Evolutionary conservation across 768 basidiomycete species (phyloP), one percentile per base, ranked within the genome.

Genomic region (Phlebiopsis flavidoalba): DNA sequence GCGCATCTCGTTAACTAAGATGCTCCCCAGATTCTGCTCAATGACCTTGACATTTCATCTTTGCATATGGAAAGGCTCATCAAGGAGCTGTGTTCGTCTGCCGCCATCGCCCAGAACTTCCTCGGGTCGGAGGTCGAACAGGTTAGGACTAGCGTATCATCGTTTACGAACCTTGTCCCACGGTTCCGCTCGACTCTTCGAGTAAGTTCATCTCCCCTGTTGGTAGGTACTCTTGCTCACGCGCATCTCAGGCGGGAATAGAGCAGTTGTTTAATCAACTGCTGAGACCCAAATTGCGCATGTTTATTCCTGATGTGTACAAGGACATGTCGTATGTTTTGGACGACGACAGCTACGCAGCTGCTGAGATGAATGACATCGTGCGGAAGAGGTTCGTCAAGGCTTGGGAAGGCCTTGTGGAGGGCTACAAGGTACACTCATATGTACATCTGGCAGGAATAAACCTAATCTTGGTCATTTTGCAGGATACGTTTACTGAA

Each of bases 221-320:
- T 31, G n/a, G 33, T 19, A 17, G 40, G 54, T 24, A 35, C 48
- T 17, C 14, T 57, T n/a, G 48, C 60, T 64, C 14, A 70, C 22
- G 3, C 47, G 14, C 15, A 51, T 21, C 50, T 3, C 65, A 95
- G 93, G 77, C 82, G 2, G 93, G 95, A 15, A 77, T 97, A 26
- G 97, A 99, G 66, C 93, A 96, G 66, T 78, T 98, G 40, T 98
- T 98, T 79, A 98, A 95, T 67, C 96, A 98, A 70, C 79, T 98
- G 10, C 81, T 95, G 66, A 83, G 95, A 19, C 95, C 97, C 0
- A 87, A 86, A 60, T 73, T 99, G 52, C 86, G 97, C 24, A 89
- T 84, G 37, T 77, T 98, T 50, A 80, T 98, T 51, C 74, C 84
- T 5, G 97, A 98, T 62, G 83, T 94, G 7, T 97, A 96, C 74